These are phyloP conservation scores for Gossypium longicalyx DNA, from an alignment of 345 rosid genomes.

Conservation along the genomic window DNA sequence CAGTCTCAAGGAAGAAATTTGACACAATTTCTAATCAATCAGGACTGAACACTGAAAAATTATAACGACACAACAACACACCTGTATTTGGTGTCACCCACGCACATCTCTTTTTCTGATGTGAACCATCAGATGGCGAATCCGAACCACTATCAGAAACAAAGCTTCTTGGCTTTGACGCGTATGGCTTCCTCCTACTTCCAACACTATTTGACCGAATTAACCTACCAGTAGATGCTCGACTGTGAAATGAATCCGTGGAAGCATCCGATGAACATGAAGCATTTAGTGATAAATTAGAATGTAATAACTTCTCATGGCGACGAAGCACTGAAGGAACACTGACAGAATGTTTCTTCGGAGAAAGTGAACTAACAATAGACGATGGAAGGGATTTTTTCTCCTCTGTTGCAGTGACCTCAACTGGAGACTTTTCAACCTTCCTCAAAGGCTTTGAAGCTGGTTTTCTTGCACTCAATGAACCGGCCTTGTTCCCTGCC, in stretches of 20 bases:
- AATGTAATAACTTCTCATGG: slow-evolving; percentile 62
- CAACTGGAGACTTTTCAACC: slow-evolving; percentile 38
- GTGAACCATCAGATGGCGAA: slow-evolving; percentile 50
- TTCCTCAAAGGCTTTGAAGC: slow-evolving; percentile 60
- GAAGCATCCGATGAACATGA: slow-evolving; percentile 96
- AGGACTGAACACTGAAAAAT: not conserved
- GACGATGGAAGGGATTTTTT: slow-evolving; percentile 35
- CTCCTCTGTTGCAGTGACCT: slow-evolving; percentile 29
- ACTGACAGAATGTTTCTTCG: slow-evolving; percentile 41
- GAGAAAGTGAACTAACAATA: slow-evolving; percentile 37
- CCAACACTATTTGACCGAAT: slow-evolving; percentile 54
- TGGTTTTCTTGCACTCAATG: slow-evolving; percentile 46
- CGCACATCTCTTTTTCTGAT: slow-evolving; percentile 65
- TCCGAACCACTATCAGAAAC: slow-evolving; percentile 71
- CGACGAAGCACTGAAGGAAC: slow-evolving; percentile 63
- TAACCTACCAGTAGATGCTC: slow-evolving; percentile 77
- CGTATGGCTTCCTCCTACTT: slow-evolving; percentile 49
- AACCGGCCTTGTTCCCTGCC: slow-evolving; percentile 58
- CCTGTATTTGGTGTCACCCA: slow-evolving; percentile 92
- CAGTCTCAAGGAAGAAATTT: too few relatives aligned
- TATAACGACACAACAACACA: slow-evolving; percentile 26
- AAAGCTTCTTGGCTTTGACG: slow-evolving; percentile 58
- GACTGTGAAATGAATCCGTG: slow-evolving; percentile 76
- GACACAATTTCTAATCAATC: not conserved
- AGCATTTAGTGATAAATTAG: slow-evolving; percentile 67